Conservation (phyloP, 1,284 basidiomycete genomes). For the Gymnopus androsaceus region DNA sequence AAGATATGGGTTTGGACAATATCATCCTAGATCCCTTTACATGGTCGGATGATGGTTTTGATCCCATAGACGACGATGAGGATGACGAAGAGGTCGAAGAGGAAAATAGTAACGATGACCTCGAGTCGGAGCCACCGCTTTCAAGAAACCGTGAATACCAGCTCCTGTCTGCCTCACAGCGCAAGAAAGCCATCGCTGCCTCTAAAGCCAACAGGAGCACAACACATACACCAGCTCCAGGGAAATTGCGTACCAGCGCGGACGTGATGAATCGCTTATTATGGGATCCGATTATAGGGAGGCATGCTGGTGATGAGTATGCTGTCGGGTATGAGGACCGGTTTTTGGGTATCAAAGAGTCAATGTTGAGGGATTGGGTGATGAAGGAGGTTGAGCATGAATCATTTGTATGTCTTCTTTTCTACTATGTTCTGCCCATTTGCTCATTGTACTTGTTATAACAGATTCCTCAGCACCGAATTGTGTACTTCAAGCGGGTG, state of each 20-base stretch:
- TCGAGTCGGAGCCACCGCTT: neutral
- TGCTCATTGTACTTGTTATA: neutral
- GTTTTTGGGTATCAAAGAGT: constrained; percentile 25
- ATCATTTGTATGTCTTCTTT: constrained; percentile 21
- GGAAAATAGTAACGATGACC: neutral
- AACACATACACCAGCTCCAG: constrained; percentile 6
- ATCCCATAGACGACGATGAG: constrained; percentile 12
- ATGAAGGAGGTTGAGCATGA: constrained; percentile 26
- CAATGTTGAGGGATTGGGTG: constrained; percentile 21
- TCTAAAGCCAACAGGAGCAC: neutral
- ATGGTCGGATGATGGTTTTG: constrained; percentile 22
- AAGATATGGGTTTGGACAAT: constrained; percentile 6
- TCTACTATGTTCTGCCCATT: neutral
- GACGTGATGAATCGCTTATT: constrained; percentile 25
- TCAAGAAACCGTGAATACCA: neutral
- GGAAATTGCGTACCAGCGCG: constrained; percentile 20
- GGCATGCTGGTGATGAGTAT: constrained; percentile 22
- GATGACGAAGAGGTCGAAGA: constrained; percentile 2
- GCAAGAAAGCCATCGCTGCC: neutral
- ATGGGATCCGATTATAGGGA: constrained; percentile 21
- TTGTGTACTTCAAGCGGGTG: constrained; percentile 23
- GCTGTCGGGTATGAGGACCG: constrained; percentile 28
- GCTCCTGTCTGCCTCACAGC: constrained; percentile 1
- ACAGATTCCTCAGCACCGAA: constrained; percentile 27
- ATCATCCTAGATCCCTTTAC: constrained; percentile 5